These are phyloP conservation scores for Colletotrichum ledebouriae DNA, from an alignment of 2,329 filamentous ascomycete genomes.

Conservation along the genomic window DNA sequence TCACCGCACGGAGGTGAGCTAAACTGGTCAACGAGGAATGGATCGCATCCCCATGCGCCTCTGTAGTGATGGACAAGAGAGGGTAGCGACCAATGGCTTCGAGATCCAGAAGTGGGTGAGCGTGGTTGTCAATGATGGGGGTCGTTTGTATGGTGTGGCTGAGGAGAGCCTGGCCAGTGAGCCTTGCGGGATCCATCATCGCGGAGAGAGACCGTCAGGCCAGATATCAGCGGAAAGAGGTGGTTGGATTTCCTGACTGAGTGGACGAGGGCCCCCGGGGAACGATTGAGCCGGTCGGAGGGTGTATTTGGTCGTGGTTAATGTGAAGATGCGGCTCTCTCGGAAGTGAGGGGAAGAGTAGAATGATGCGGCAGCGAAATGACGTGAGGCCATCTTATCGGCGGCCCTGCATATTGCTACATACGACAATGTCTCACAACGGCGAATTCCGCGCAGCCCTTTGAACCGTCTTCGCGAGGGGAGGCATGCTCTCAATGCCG, in stretches of 20 bases:
- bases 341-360: conserved; percentile 26
- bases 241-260: conserved; percentile 5
- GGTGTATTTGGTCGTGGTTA: conserved; percentile 12
- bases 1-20: conserved; percentile 77
- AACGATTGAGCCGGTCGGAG: not conserved
- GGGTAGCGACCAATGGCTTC: conserved; percentile 61
- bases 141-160: conserved; percentile 62
- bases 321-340: conserved; percentile 15
- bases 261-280: conserved; percentile 16
- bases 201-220: conserved; percentile 33
- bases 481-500: not conserved
- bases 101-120: conserved; percentile 74
- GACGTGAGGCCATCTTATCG: conserved; percentile 39
- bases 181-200: conserved; percentile 42
- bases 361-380: conserved; percentile 23
- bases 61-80: conserved; percentile 74
- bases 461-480: conserved; percentile 10
- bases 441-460: not conserved
- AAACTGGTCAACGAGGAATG: conserved; percentile 72
- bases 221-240: conserved; percentile 4
- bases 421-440: conserved; percentile 29
- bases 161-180: conserved; percentile 46
- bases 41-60: conserved; percentile 79
- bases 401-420: conserved; percentile 1
- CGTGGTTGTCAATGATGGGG: conserved; percentile 81